Evolutionary conservation across 768 basidiomycete genomes (phyloP), one percentile per base, ranked within the genome.

Genomic region (Pleurotus tuoliensis): DNA sequence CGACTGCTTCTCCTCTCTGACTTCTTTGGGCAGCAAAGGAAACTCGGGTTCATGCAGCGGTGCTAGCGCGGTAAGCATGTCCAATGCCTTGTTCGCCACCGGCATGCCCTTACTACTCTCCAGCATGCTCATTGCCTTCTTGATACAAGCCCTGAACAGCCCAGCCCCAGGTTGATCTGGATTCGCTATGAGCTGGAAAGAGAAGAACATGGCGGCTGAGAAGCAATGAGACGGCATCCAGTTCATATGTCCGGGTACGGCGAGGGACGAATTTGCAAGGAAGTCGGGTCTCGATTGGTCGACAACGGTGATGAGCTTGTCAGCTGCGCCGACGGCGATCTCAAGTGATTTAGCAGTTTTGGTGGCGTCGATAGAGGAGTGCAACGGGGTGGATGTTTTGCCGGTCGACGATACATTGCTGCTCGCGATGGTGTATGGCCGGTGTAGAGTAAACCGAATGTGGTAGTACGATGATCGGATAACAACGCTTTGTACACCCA

Each of bases 171-270:
- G 86, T 60, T 90, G 89, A 59, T 88, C 88, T 50, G 89, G 87
- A 63, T 89, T 86, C 37, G 85, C 81, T 63, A 92, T 86, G 48
- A 92, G 79, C 63, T 92, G 90, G 73, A 92, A 92, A n/a, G 88
- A 88, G 79, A 92, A 91, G 72, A 92, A 92, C 86, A 92, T 91
- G 48, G 88, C 88, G 16, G 91, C 89, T 47, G 86, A 86, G 74
- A 92, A 92, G 62, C 87, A 83, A 65, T 93, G 90, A 72, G 88
- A 89, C 0, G 90, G 88, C 3, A 86, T 86, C 85, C 88, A 90
- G 62, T 83, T 84, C 81, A 92, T 85, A 69, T 93, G 90, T 2
- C 88, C 89, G 34, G 88, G 89, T 6, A 90, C 87, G 7, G 87
- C 82, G 58, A 86, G 71, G 15, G 86, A 79, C 12, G 82, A 79